These are phyloP conservation scores for Ceratobasidium sp. DNA, from an alignment of 1,284 basidiomycete genomes.

Conservation along the genomic window DNA sequence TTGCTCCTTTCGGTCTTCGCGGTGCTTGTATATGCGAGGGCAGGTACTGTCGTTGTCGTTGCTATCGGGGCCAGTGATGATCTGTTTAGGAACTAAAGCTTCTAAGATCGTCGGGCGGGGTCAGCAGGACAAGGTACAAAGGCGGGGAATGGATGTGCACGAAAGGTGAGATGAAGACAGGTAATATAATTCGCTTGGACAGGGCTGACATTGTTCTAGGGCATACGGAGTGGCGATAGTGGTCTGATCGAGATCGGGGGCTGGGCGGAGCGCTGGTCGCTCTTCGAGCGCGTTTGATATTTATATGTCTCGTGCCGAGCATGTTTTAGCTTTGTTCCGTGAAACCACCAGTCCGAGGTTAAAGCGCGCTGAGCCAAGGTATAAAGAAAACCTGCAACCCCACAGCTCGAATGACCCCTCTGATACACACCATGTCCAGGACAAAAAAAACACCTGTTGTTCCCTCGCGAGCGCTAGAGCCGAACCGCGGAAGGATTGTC, in stretches of 20 bases:
- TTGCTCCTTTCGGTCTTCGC: too few relatives aligned
- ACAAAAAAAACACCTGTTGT: neutral
- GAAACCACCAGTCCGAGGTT: neutral
- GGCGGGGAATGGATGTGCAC: conserved; percentile 74
- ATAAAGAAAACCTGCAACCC: too few relatives aligned
- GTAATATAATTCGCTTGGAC: neutral
- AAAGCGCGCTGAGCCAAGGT: too few relatives aligned
- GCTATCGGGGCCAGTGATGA: too few relatives aligned
- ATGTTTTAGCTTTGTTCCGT: neutral
- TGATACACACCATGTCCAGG: neutral
- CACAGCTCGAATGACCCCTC: neutral
- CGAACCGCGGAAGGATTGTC: conserved; percentile 33
- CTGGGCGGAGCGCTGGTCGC: neutral
- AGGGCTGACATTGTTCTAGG: conserved; percentile 52
- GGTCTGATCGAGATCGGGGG: conserved; percentile 23
- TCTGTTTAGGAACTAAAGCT: too few relatives aligned
- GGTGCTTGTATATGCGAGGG: too few relatives aligned
- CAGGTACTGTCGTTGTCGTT: too few relatives aligned
- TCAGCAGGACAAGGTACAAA: too few relatives aligned
- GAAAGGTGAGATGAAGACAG: conserved; percentile 67
- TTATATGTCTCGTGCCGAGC: neutral
- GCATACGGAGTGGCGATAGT: conserved; percentile 61
- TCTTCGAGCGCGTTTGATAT: too few relatives aligned
- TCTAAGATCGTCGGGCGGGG: too few relatives aligned
- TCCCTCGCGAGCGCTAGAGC: conserved; percentile 11